Conservation (phyloP, 768 basidiomycete genomes). For the Tylopilus intermedius region DNA sequence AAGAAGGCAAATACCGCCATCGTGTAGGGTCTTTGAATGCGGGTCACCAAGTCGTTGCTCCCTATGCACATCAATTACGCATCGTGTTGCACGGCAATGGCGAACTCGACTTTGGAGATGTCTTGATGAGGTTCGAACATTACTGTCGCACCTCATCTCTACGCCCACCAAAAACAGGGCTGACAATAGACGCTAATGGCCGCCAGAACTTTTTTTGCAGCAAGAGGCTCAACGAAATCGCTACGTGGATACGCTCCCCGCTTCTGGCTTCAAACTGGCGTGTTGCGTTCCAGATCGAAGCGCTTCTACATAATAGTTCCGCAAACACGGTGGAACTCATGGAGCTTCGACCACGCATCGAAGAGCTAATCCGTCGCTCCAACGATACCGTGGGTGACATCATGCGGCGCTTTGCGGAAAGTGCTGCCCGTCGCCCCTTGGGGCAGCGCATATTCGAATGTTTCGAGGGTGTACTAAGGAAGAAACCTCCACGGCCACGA, state of each 20-base stretch:
- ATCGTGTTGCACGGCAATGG: slow-evolving; percentile 50
- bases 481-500: slow-evolving; percentile 16
- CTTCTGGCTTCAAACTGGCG: slow-evolving; percentile 42
- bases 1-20: slow-evolving; percentile 40
- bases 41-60: slow-evolving; percentile 56
- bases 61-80: slow-evolving; percentile 69
- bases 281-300: slow-evolving; percentile 74
- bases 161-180: slow-evolving; percentile 31
- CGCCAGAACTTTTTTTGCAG: slow-evolving; percentile 47
- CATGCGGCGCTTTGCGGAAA: slow-evolving; percentile 51
- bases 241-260: slow-evolving; percentile 40
- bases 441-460: slow-evolving; percentile 41
- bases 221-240: slow-evolving; percentile 43
- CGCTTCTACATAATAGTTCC: slow-evolving; percentile 56
- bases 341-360: slow-evolving; percentile 41
- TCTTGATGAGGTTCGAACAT: slow-evolving; percentile 44
- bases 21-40: slow-evolving; percentile 55
- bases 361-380: slow-evolving; percentile 34
- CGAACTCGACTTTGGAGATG: slow-evolving; percentile 31
- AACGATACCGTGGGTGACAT: slow-evolving; percentile 40
- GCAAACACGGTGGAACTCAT: slow-evolving; percentile 58
- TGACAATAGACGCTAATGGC: slow-evolving; percentile 45
- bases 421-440: slow-evolving; percentile 41
- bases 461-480: slow-evolving; percentile 36
- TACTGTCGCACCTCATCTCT: slow-evolving; percentile 51